phyloP scores from a whole-genome alignment of 1,284 basidiomycete genomes.

The Stereum hirsutum region DNA sequence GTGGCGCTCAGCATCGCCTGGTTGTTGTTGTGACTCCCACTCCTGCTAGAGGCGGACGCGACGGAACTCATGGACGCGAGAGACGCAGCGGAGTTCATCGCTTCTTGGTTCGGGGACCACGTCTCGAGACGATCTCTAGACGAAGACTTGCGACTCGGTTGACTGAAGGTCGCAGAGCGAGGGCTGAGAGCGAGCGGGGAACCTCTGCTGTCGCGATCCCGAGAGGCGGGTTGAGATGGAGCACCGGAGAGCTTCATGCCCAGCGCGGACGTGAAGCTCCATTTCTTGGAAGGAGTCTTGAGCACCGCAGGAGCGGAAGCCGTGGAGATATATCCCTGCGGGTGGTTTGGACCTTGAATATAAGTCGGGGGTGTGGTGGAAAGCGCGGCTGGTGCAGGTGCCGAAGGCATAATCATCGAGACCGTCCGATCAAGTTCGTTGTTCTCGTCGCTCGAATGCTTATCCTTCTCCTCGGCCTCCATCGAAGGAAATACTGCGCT shows the following conservation, averaged over 20 bases:
- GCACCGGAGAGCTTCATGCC: conserved; percentile 70
- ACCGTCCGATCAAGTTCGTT: conserved; percentile 28
- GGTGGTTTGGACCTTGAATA: conserved; percentile 18
- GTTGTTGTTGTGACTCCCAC: too few species aligned
- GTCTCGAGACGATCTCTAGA: conserved; percentile 51
- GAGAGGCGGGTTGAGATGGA: conserved; percentile 49
- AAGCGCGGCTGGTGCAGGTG: conserved; percentile 1
- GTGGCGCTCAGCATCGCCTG: too few species aligned
- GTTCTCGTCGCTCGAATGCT: conserved; percentile 1
- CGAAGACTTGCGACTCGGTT: conserved; percentile 52
- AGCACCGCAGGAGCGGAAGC: conserved; percentile 30
- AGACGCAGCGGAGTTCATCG: conserved; percentile 68
- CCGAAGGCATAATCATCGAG: conserved; percentile 44
- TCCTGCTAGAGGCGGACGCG: conserved; percentile 36
- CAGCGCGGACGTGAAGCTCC: conserved; percentile 91
- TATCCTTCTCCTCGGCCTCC: conserved; percentile 20
- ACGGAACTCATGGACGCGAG: conserved; percentile 65
- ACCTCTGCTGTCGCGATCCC: conserved; percentile 31
- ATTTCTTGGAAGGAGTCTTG: conserved; percentile 86
- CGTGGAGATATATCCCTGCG: conserved; percentile 23
- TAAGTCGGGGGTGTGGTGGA: conserved; percentile 17
- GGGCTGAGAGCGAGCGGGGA: conserved; percentile 51
- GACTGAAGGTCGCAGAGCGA: conserved; percentile 52
- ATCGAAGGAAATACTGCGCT: conserved; percentile 31
- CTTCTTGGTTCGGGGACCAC: conserved; percentile 65